Conservation (phyloP, 768 basidiomycete species). For the Lepiota brunneoincarnata region DNA sequence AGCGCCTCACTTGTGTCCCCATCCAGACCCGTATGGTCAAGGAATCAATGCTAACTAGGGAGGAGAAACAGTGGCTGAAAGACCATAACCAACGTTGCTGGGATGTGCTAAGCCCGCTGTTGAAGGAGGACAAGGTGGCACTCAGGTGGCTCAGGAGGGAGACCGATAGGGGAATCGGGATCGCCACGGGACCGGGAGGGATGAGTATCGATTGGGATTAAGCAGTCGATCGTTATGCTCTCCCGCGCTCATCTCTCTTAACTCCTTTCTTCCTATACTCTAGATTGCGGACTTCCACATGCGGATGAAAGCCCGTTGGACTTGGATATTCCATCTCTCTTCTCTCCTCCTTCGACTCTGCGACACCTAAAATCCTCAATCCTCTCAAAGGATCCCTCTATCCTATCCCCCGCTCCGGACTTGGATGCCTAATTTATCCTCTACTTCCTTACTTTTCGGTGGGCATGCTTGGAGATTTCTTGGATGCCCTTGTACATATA, state of each 20-base stretch:
- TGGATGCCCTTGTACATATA: too few relatives aligned
- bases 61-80: slow-evolving; percentile 88
- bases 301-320: too few relatives aligned
- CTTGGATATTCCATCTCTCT: background rate
- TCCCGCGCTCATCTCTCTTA: background rate
- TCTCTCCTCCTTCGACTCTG: background rate
- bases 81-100: slow-evolving; percentile 80
- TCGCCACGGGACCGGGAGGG: slow-evolving; percentile 67
- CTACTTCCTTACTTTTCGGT: too few relatives aligned
- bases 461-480: too few relatives aligned
- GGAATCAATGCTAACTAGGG: slow-evolving; percentile 76
- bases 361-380: too few relatives aligned
- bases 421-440: too few relatives aligned
- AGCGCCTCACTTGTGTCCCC: slow-evolving; percentile 90
- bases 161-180: slow-evolving; percentile 70
- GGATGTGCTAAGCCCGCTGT: slow-evolving; percentile 57
- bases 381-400: too few relatives aligned
- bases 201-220: slow-evolving; percentile 81
- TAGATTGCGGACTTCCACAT: slow-evolving; percentile 1
- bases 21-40: slow-evolving; percentile 92
- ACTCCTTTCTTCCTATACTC: slow-evolving; percentile 2
- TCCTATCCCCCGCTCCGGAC: too few relatives aligned
- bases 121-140: slow-evolving; percentile 80
- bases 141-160: slow-evolving; percentile 79
- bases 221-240: slow-evolving; percentile 16